Evolutionary conservation across 192 early-diverging fungal genomes (phyloP).

Genomic region (Coemansia sp.): DNA sequence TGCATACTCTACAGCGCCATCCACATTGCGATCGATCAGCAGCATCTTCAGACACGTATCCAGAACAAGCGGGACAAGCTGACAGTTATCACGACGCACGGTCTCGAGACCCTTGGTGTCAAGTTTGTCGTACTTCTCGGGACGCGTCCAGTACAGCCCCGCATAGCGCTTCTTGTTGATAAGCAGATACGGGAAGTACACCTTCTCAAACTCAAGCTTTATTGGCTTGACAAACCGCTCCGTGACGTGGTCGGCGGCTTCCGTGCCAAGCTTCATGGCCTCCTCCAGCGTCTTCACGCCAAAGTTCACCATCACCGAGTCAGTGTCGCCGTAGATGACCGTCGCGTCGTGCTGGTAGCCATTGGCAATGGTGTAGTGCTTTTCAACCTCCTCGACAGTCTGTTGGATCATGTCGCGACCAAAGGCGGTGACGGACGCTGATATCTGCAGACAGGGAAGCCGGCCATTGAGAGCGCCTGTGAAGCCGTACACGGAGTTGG

Average conservation of each 20-base stretch:
- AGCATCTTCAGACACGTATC: slow-evolving; percentile 90
- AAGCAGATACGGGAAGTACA: slow-evolving; percentile 96
- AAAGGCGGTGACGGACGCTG: slow-evolving; percentile 90
- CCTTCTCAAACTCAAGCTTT: slow-evolving; percentile 99
- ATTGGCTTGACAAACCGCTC: slow-evolving; percentile 86
- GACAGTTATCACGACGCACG: slow-evolving; percentile 94
- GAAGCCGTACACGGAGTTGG: slow-evolving; percentile 98
- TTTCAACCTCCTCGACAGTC: slow-evolving; percentile 84
- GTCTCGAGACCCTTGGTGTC: slow-evolving; percentile 99
- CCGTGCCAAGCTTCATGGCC: slow-evolving; percentile 82
- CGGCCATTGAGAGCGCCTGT: slow-evolving; percentile 93
- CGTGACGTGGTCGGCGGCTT: slow-evolving; percentile 88
- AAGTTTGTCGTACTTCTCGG: slow-evolving; percentile 92
- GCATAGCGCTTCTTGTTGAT: slow-evolving; percentile 99
- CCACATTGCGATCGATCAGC: slow-evolving; percentile 84
- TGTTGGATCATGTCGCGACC: slow-evolving; percentile 95
- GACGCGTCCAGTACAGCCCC: slow-evolving; percentile 95
- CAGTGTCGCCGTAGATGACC: slow-evolving; percentile 98
- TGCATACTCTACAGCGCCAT: slow-evolving; percentile 82
- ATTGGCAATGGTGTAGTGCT: slow-evolving; percentile 79
- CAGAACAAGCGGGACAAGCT: slow-evolving; percentile 88
- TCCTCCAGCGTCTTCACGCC: slow-evolving; percentile 76
- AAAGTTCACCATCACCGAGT: slow-evolving; percentile 99
- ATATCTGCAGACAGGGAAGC: slow-evolving; percentile 91
- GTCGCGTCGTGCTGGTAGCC: slow-evolving; percentile 84